Evolutionary conservation across 805 yeast genomes (phyloP), one percentile per base, ranked within the genome.

Genomic region (Ogataea pignaliae): DNA sequence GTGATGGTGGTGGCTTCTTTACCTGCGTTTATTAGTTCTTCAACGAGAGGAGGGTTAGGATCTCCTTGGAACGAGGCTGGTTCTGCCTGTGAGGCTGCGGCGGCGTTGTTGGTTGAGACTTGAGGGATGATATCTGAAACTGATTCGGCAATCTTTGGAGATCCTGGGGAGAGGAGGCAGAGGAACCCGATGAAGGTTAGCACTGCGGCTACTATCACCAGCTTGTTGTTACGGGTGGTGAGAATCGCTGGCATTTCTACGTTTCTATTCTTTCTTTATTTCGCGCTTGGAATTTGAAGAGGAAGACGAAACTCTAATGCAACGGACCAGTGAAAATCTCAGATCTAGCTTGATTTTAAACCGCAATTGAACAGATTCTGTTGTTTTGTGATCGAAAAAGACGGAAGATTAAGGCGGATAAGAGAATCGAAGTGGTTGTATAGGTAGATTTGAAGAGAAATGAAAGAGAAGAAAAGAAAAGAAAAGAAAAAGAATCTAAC

Each of bases 161-260:
- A 40, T 13, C 55, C 44, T 18, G 59, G 60, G 8, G 55, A 70
- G 41, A 81, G 65, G 52, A 80, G 70, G 33, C 74, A 63, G 17
- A 79, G 66, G 42, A 82, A 60, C 53, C 72, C 69, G 40, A 81
- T 61, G 29, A 79, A 61, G 18, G 76, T 75, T 36, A 79, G 52
- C 2, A 49, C 45, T 32, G 52, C 57, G 11, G 81, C 75, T 11
- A 76, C 76, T 11, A 78, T 59, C 13, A 76, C 51, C 47, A 76
- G 71, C 47, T 85, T 78, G 53, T 74, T 65, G 60, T 76, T 77
- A 56, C 79, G 69, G 45, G 70, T 64, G 52, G 71, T 36, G n/a
- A 57, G 34, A 15, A 46, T 34, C 21, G 59, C 43, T 21, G 26
- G 26, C 26, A 21, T 21, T 21, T 21, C 26, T 21, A 21, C 26